These are phyloP conservation scores for Athelia psychrophila DNA, from an alignment of 1,284 basidiomycete species.

Conservation along the genomic window DNA sequence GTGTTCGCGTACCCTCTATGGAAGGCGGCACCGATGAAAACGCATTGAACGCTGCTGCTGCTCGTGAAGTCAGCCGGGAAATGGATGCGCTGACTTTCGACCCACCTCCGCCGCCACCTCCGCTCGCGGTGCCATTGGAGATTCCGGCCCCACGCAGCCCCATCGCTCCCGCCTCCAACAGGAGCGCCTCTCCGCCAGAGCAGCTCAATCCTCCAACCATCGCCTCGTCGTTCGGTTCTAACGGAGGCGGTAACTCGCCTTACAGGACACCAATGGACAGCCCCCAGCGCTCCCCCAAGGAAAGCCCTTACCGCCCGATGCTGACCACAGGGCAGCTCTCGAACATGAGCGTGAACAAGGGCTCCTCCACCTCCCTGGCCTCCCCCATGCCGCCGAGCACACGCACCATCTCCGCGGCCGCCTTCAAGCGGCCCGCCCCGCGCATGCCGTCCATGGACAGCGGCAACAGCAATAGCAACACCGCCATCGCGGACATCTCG, in stretches of 20 bases:
- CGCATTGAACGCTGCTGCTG: constrained; percentile 59
- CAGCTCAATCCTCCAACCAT: not conserved
- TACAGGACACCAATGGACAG: constrained; percentile 30
- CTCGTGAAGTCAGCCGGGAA: constrained; percentile 63
- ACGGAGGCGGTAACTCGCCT: constrained; percentile 15
- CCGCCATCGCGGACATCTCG: constrained; percentile 35
- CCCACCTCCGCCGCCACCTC: constrained; percentile 27
- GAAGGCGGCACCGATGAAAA: constrained; percentile 30
- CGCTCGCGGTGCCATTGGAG: constrained; percentile 2
- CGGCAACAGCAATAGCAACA: not conserved
- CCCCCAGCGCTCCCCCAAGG: constrained; percentile 38
- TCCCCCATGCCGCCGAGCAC: constrained; percentile 24
- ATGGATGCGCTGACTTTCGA: constrained; percentile 53
- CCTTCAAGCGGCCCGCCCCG: constrained; percentile 58
- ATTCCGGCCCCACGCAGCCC: not conserved
- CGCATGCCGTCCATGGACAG: constrained; percentile 26
- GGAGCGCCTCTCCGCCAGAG: constrained; percentile 1
- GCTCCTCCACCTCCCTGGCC: constrained; percentile 21
- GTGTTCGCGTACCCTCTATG: constrained; percentile 34
- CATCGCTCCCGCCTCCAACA: not conserved
- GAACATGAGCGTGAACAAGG: constrained; percentile 12
- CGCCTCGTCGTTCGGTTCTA: not conserved
- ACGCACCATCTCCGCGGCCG: constrained; percentile 71
- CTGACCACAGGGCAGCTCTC: constrained; percentile 14
- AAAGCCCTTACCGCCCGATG: constrained; percentile 25